phyloP scores from a whole-genome alignment of 768 basidiomycete genomes.

The Holtermanniella nyarrowii region DNA sequence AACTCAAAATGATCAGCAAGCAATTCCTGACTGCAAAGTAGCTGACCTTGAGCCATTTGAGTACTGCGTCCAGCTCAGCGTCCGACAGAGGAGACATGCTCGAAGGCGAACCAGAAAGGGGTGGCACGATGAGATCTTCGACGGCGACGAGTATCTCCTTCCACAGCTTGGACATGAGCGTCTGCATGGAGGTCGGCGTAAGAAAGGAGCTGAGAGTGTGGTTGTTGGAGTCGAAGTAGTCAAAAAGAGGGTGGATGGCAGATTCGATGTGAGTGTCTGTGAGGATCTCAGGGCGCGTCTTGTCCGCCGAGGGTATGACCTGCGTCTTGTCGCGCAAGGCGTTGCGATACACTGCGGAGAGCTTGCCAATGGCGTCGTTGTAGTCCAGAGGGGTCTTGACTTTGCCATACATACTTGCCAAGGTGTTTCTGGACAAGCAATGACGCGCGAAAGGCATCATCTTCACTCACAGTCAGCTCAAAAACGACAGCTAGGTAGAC shows the following conservation, averaged over 20 bases:
- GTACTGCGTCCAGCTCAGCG: constrained; percentile 96
- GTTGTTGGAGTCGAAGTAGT: constrained; percentile 90
- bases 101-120: constrained; percentile 70
- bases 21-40: not conserved
- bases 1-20: constrained; percentile 51
- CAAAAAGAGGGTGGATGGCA: constrained; percentile 81
- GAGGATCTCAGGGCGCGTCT: constrained; percentile 44
- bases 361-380: constrained; percentile 79
- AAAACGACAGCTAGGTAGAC: constrained; percentile 10
- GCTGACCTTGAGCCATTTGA: constrained; percentile 84
- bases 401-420: too few relatives aligned
- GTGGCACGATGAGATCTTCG: constrained; percentile 81
- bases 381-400: constrained; percentile 58
- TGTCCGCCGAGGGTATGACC: constrained; percentile 5
- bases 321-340: too few relatives aligned
- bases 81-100: constrained; percentile 87
- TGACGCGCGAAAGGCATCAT: constrained; percentile 90
- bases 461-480: constrained; percentile 43
- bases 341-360: constrained; percentile 61
- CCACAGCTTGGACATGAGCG: constrained; percentile 89
- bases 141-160: constrained; percentile 83
- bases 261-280: constrained; percentile 90
- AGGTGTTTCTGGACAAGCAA: constrained; percentile 57
- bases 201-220: constrained; percentile 82
- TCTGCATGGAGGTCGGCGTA: constrained; percentile 69